These are phyloP conservation scores for Eucommia ulmoides DNA, from an alignment of 257 asterid genomes.

Conservation along the genomic window DNA sequence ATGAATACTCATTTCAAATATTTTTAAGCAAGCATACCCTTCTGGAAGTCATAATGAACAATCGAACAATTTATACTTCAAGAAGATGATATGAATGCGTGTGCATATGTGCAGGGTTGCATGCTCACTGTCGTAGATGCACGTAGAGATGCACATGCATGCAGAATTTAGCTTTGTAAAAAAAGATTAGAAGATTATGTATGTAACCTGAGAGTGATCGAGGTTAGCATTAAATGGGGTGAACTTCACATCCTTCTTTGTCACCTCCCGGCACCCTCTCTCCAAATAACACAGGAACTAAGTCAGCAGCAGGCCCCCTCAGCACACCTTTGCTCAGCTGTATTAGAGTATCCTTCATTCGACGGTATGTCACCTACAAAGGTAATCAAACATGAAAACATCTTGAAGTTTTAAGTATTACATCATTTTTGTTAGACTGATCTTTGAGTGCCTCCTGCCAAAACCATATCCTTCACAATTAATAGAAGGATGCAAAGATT, in stretches of 20 bases:
- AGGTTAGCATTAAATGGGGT: constrained; percentile 55
- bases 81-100: no score
- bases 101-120: no score
- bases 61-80: no score
- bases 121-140: no score
- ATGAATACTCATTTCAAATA: no score
- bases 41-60: no score
- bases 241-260: constrained; percentile 65
- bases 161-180: no score
- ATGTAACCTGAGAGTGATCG: constrained; percentile 82
- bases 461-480: background rate
- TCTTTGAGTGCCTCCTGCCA: background rate
- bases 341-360: constrained; percentile 82
- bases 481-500: background rate
- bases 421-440: background rate
- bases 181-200: constrained; percentile 1
- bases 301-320: constrained; percentile 86
- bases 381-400: constrained; percentile 8
- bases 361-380: constrained; percentile 77
- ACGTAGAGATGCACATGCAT: no score
- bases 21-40: no score
- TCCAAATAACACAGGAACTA: constrained; percentile 90
- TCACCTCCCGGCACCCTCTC: constrained; percentile 54
- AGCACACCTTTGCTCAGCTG: constrained; percentile 85
- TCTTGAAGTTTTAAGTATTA: background rate